phyloP scores from a whole-genome alignment of 257 asterid genomes.

The Gentiana macrophylla region DNA sequence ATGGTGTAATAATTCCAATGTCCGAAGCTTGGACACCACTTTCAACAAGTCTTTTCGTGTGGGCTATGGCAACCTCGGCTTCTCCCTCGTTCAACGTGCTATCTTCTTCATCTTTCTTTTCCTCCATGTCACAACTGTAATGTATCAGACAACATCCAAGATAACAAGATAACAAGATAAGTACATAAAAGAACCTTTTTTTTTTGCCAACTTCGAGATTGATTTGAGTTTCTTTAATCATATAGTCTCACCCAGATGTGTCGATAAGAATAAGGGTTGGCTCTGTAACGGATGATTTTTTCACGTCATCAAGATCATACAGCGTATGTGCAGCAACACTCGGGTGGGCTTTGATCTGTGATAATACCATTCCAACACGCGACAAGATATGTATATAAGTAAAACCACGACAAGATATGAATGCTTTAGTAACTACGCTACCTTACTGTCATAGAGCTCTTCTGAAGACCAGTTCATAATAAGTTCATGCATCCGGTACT shows the following conservation, averaged over 20 bases:
- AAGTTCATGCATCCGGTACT: constrained; percentile 92
- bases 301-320: constrained; percentile 67
- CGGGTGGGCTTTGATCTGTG: constrained; percentile 81
- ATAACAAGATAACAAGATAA: no score
- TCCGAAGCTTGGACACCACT: constrained; percentile 74
- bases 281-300: constrained; percentile 71
- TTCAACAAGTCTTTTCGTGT: constrained; percentile 77
- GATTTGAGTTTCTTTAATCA: neutral
- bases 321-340: constrained; percentile 74
- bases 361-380: constrained; percentile 5
- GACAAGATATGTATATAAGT: neutral
- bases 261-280: constrained; percentile 81
- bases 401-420: neutral
- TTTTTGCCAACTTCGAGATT: no score
- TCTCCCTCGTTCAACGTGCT: constrained; percentile 93
- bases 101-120: constrained; percentile 93
- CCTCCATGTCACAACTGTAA: constrained; percentile 97
- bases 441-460: constrained; percentile 88
- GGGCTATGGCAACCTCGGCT: constrained; percentile 82
- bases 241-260: constrained; percentile 64
- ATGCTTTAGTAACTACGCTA: constrained; percentile 11
- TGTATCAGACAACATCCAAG: constrained; percentile 15
- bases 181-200: no score
- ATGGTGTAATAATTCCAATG: constrained; percentile 84
- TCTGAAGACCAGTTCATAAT: constrained; percentile 94